These are phyloP conservation scores for Cajanus cajan DNA, from an alignment of 306 rosid genomes.

Conservation along the genomic window DNA sequence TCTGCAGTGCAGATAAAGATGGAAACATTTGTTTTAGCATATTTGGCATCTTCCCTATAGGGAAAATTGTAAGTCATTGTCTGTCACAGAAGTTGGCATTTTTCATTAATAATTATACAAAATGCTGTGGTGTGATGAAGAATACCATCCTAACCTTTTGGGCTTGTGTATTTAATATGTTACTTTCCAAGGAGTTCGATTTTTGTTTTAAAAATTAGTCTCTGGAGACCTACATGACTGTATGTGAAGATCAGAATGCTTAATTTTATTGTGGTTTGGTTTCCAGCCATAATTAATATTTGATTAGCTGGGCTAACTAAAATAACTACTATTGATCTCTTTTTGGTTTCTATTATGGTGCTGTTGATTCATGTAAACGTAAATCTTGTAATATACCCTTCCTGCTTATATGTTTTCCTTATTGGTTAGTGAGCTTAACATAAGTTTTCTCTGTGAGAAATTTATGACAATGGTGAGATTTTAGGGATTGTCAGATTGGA, in stretches of 20 bases:
- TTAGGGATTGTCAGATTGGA: background rate
- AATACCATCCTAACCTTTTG: background rate
- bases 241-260: conserved; percentile 4
- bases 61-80: conserved; percentile 70
- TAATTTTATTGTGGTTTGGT: conserved; percentile 17
- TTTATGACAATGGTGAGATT: background rate
- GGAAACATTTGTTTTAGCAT: conserved; percentile 90
- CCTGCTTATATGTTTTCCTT: background rate
- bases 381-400: background rate
- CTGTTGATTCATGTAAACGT: background rate
- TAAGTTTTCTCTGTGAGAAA: background rate
- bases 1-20: conserved; percentile 90
- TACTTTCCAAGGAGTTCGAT: background rate
- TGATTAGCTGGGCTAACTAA: conserved; percentile 16
- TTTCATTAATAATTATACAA: conserved; percentile 2
- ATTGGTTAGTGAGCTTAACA: background rate
- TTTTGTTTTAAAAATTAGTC: background rate
- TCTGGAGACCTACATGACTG: background rate
- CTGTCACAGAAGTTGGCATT: conserved; percentile 11
- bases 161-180: conserved; percentile 2
- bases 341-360: conserved; percentile 2
- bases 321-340: background rate
- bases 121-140: conserved; percentile 12
- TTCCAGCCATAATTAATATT: background rate
- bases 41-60: conserved; percentile 90